These are phyloP conservation scores for Nannizziopsis barbatae DNA, from an alignment of 2,329 filamentous ascomycete genomes.

Conservation along the genomic window DNA sequence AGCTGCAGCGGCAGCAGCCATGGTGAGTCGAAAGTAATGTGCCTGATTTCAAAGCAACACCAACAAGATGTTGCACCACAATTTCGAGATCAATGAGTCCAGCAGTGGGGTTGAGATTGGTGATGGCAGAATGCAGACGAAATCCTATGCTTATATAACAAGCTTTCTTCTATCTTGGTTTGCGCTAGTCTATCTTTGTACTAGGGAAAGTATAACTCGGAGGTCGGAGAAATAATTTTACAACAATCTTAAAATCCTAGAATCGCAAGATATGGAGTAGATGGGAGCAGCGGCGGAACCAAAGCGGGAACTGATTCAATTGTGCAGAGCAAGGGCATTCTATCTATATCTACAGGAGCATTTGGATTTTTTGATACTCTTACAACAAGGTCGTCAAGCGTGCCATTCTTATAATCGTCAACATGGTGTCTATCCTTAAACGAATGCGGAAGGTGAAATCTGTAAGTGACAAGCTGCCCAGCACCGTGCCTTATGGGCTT, in stretches of 20 bases:
- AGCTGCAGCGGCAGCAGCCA: constrained; percentile 29
- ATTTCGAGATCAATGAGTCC: not conserved
- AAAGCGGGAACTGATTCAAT: too few relatives aligned
- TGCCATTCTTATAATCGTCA: constrained; percentile 17
- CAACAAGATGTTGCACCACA: not conserved
- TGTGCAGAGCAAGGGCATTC: not conserved
- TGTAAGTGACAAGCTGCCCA: constrained; percentile 41
- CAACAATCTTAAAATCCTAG: too few relatives aligned
- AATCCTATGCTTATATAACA: not conserved
- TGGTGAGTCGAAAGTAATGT: constrained; percentile 18
- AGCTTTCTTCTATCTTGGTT: not conserved
- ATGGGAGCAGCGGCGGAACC: too few relatives aligned
- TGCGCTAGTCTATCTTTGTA: too few relatives aligned
- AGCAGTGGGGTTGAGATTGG: constrained; percentile 5
- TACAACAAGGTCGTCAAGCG: constrained; percentile 4
- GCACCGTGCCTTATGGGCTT: constrained; percentile 7
- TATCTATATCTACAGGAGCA: not conserved
- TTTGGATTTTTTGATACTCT: too few relatives aligned
- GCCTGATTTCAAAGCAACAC: not conserved
- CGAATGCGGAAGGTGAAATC: constrained; percentile 63
- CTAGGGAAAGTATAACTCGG: too few relatives aligned
- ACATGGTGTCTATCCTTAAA: constrained; percentile 43
- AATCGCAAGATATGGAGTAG: too few relatives aligned
- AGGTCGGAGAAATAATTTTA: too few relatives aligned
- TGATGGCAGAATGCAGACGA: not conserved